Evolutionary conservation across 1,284 basidiomycete species (phyloP).

Genomic region (Ceratobasidium sp.): DNA sequence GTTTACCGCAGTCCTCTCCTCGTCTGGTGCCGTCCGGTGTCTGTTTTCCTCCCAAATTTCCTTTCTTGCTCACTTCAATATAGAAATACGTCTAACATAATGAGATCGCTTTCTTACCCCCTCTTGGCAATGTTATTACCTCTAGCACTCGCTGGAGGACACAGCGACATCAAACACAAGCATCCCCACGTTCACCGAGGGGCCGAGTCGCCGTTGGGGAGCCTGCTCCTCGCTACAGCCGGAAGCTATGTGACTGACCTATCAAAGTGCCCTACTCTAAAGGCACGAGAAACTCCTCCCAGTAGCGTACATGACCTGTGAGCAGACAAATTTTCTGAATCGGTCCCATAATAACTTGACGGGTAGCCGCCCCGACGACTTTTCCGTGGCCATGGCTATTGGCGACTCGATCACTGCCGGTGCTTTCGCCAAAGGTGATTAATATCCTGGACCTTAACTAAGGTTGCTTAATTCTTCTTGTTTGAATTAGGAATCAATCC

Average conservation of each 20-base stretch:
- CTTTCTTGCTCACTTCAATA: no score
- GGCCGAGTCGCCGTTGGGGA: neutral
- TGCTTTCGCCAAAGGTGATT: slow-evolving; percentile 45
- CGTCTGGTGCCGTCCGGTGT: no score
- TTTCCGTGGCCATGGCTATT: slow-evolving; percentile 50
- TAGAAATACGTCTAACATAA: neutral
- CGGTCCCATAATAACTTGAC: neutral
- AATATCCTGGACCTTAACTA: neutral
- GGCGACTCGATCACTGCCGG: slow-evolving; percentile 53
- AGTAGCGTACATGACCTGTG: slow-evolving; percentile 38
- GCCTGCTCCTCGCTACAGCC: slow-evolving; percentile 10
- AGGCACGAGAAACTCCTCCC: slow-evolving; percentile 10
- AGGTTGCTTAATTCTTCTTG: neutral
- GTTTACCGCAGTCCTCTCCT: no score
- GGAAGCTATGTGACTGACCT: slow-evolving; percentile 39
- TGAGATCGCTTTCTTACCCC: neutral
- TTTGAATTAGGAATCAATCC: slow-evolving; percentile 2
- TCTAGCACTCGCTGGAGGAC: neutral
- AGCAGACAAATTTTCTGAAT: neutral
- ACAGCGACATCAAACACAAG: neutral
- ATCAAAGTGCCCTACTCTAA: slow-evolving; percentile 34
- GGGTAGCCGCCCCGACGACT: slow-evolving; percentile 49
- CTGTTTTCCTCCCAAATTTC: no score
- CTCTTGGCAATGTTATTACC: neutral
- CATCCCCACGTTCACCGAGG: neutral